Percentiles rank a stretch among this genome's conserved stretches.
Conservation (phyloP, 1,139 yeast species). For the Taiozyma sp. region DNA sequence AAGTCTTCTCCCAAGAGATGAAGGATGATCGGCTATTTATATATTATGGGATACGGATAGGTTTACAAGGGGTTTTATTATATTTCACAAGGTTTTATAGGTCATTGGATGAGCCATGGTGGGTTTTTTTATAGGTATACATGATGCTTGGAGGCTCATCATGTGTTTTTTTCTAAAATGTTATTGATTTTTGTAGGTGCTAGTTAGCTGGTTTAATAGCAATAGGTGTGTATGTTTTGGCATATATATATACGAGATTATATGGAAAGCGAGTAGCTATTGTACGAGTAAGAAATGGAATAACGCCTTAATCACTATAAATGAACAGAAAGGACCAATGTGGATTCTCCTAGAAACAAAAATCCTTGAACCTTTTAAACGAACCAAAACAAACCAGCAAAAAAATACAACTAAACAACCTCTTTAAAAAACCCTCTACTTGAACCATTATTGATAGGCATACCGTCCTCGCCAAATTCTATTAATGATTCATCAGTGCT, state of each 20-base stretch:
- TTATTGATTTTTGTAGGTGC: not conserved
- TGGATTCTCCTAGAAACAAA: too few relatives aligned
- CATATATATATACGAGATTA: not conserved
- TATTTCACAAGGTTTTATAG: not conserved
- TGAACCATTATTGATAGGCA: not conserved
- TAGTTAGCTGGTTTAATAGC: not conserved
- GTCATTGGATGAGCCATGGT: not conserved
- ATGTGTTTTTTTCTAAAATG: not conserved
- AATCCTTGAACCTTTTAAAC: too few relatives aligned
- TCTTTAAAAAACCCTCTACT: constrained; percentile 21
- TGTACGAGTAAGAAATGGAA: not conserved
- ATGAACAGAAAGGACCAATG: not conserved
- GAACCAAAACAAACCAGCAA: not conserved
- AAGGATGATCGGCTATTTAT: not conserved
- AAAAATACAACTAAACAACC: constrained; percentile 6
- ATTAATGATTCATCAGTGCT: constrained; percentile 22
- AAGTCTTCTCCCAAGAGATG: not conserved
- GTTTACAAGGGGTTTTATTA: not conserved
- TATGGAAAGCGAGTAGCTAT: not conserved
- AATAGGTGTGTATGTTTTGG: not conserved
- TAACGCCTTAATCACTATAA: not conserved
- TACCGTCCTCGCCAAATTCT: constrained; percentile 8
- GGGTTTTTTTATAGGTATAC: not conserved
- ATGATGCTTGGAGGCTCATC: not conserved
- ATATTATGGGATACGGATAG: not conserved